Conservation (phyloP, 2,329 filamentous ascomycete genomes). For the Ophiocordyceps robertsii region DNA sequence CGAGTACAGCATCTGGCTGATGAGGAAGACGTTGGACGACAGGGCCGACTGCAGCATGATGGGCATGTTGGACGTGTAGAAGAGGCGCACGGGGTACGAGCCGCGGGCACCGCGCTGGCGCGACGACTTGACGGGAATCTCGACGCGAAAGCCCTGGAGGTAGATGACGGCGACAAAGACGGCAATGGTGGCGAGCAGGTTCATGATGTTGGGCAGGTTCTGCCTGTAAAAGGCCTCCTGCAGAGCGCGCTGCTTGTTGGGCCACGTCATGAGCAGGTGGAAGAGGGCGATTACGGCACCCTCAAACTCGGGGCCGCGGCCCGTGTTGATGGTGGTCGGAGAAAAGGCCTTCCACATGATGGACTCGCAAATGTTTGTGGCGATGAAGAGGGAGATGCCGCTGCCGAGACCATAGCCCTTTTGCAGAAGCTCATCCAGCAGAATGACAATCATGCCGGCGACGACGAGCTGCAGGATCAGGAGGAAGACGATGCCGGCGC, state of each 20-base stretch:
- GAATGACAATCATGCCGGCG: slow-evolving; percentile 96
- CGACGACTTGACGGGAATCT: slow-evolving; percentile 98
- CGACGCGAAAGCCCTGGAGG: slow-evolving; percentile 97
- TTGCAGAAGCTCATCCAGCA: slow-evolving; percentile 96
- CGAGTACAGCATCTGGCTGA: slow-evolving; percentile 98
- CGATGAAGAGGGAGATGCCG: slow-evolving; percentile 98
- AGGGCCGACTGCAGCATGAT: slow-evolving; percentile 99
- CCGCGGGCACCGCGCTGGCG: slow-evolving; percentile 97
- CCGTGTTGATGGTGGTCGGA: slow-evolving; percentile 97
- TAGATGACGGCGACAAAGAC: slow-evolving; percentile 99
- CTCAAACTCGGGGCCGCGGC: slow-evolving; percentile 97
- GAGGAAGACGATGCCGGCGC: slow-evolving; percentile 95
- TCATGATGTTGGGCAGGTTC: slow-evolving; percentile 99
- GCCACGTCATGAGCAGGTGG: slow-evolving; percentile 96
- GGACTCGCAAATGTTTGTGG: slow-evolving; percentile 99
- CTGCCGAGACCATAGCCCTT: slow-evolving; percentile 98
- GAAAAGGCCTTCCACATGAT: slow-evolving; percentile 99
- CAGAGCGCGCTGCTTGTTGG: slow-evolving; percentile 97
- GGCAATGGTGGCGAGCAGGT: slow-evolving; percentile 80
- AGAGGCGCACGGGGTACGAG: slow-evolving; percentile 94
- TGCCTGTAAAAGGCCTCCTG: slow-evolving; percentile 98
- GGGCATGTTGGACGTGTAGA: slow-evolving; percentile 99
- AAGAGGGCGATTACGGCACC: slow-evolving; percentile 96
- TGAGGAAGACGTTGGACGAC: slow-evolving; percentile 97
- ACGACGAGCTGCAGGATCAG: slow-evolving; percentile 96